A percentile compares a stretch with the other conserved stretches of the same genome.
These are phyloP conservation scores for Beauveria caledonica DNA, from an alignment of 2,329 filamentous ascomycete species.

Conservation along the genomic window DNA sequence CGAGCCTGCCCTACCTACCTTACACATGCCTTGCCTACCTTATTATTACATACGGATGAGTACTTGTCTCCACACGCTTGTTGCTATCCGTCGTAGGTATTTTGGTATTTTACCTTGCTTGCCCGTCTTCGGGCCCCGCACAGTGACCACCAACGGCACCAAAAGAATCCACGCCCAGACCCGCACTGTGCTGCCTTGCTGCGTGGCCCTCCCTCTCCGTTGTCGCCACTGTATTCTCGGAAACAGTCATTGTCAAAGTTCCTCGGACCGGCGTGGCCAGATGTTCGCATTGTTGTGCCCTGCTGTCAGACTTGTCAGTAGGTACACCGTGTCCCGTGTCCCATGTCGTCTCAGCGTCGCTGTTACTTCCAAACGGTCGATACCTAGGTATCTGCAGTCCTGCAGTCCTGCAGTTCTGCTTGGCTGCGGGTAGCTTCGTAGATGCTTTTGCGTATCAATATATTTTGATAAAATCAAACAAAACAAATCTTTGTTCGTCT, in stretches of 20 bases:
- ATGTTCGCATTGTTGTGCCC: neutral
- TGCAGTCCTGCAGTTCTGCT: neutral
- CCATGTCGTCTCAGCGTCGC: neutral
- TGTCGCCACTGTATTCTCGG: conserved; percentile 1
- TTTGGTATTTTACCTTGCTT: neutral
- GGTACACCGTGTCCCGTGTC: neutral
- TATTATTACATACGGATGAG: too few relatives aligned
- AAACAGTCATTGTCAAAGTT: neutral
- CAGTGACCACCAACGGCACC: neutral
- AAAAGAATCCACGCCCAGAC: neutral
- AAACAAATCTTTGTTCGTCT: neutral
- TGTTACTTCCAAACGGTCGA: neutral
- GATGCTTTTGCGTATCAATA: neutral
- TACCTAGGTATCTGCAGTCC: neutral
- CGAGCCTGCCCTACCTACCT: too few relatives aligned
- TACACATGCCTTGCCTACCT: too few relatives aligned
- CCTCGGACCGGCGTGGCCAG: neutral
- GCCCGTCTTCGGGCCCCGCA: neutral
- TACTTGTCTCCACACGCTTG: neutral
- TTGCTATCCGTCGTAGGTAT: neutral
- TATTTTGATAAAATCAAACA: neutral
- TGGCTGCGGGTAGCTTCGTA: neutral
- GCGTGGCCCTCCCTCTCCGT: neutral
- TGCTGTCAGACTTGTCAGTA: too few relatives aligned
- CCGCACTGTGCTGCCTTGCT: neutral